Base-by-base conservation (phyloP, 805 yeast genomes). In the Wickerhamomyces xylosicus region DNA sequence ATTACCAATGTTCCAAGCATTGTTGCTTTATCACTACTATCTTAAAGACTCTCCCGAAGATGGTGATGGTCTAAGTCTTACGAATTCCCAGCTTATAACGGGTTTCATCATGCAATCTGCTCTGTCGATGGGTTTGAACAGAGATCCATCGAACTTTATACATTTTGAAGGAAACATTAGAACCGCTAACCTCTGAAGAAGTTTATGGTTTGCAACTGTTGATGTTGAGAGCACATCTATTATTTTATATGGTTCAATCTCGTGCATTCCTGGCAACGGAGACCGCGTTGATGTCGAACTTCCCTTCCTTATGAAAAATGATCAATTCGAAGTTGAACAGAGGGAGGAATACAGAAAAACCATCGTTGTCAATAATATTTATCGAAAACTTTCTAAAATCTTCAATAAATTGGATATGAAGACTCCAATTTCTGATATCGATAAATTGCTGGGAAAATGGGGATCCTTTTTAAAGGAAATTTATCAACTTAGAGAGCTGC, bases 1-100 rank as follows among this genome's bases (percentile, higher is more conserved):
- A 20, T 40, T 71, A 28, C 50, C 61, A 0, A 53, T 66, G 3
- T 40, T 73, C 28, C 78, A 71, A 48, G 61, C 63, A 17, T 56
- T 69, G 14, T 39, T 69, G 31, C 61, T 56, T 35, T 47, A 64
- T 14, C 56, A 66, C 41, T 42, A 59, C 4, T 71, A 71, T 43
- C 62, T 48, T 42, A 59, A 47, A 38, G 58, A 58, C 43, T 57
- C 72, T 0, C 77, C 78, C 0, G 73, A 68, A 43, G 65, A 62
- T 43, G 68, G 69, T 17, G 70, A 66, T 44, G 71, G 68, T 14
- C 52, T 59, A 1, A 66, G 64, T 16, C 58, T 62, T 7, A 53
- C 59, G 10, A 68, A 64, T 33, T 49, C 64, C 0, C 69, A 61
- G 34, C 54, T 57, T 4, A 53, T 60, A 16, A 53, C 58, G 11